Evolutionary conservation across 495 filamentous ascomycete genomes (phyloP), one percentile per base, ranked within the genome.

Genomic region (Tuber brumale): DNA sequence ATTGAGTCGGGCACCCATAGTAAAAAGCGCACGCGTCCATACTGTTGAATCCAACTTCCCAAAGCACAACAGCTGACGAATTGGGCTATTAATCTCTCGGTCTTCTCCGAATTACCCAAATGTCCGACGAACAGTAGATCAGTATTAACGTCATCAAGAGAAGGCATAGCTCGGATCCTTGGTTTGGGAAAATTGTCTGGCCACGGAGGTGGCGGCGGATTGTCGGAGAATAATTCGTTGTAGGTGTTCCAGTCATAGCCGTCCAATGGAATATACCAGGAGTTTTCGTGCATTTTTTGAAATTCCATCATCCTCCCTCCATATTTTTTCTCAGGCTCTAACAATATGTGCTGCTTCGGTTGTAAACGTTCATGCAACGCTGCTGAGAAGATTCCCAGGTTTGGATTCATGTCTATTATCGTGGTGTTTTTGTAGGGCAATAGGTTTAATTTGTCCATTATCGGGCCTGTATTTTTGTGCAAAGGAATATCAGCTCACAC

Each of bases 361-460:
- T 91, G 84, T 45, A 98, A 85, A 51, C 86, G 85, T 1, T 93
- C 87, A 81, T 96, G 90, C 8, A 97, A 81, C 79, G 91, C 92
- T 8, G 86, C 85, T 14, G 94, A 97, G 86, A 89, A 92, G 12
- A 95, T 45, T 21, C 93, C 93, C 35, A 82, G 79, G 39, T 92
- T 93, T 1, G 95, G 95, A 85, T 92, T 92, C 57, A 97, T 85
- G 81, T 98, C 95, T 77, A 98, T 85, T 77, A 77, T 77, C 31
- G 80, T 70, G 16, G 74, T 75, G 19, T 76, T 74, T 66, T 66
- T 66, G 57, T 82, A 82, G 66, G 46, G 48, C 10, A 72, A 66
- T 31, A 81, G 80, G 27, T 79, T 43, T 44, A 81, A 61, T 21
- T 48, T 75, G 27, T 81, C 45, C 35, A 82, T 23, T 44, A 72